Evolutionary conservation across 305 asterid species (phyloP), one percentile per base, ranked within the genome.

Genomic region (Fraxinus nigra): DNA sequence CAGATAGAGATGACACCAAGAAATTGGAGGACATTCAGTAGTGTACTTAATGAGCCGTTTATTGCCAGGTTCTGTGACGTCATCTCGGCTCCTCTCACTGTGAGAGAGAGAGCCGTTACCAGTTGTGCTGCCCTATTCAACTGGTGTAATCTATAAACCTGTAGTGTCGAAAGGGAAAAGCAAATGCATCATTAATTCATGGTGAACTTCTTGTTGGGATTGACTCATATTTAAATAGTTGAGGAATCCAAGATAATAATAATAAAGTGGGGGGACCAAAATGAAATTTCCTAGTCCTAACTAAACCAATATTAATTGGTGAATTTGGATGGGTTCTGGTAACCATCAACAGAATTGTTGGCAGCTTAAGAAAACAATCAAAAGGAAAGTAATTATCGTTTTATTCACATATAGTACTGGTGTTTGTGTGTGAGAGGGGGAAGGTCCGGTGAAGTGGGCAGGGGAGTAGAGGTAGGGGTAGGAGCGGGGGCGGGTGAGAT

Each of bases 111-210:
- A 54, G 99, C 99, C 5, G 94, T 93, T 80, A 95, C 99, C 86
- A 95, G 84, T 81, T 95, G 98, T 79, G 98, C 94, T 22, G 98
- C 98, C 82, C 99, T 85, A 70, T 95, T 93, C 91, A 95, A 91
- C 88, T 95, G 98, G 92, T 95, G 99, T 82, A 95, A 81, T 91
- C 99, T 89, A 77, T 95, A 95, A 70, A 95, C 95, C 98, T 92
- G 83, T 76, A 81, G 34, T 30, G 26, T n/a, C 61, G 30, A 81
- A 67, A 80, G 74, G 78, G 20, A 69, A 78, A 74, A 54, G 4
- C 37, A 59, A 18, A 4, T 5, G 18, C 3, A 10, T 78, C 14
- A 74, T 72, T 35, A 14, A 75, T 35, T 70, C 79, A 33, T n/a
- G 38, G 51, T 43, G 51, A 80, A 63, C 7, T 34, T 34, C 38